Evolutionary conservation across 345 rosid species (phyloP), one percentile per base, ranked within the genome.

Genomic region (Microcos paniculata): DNA sequence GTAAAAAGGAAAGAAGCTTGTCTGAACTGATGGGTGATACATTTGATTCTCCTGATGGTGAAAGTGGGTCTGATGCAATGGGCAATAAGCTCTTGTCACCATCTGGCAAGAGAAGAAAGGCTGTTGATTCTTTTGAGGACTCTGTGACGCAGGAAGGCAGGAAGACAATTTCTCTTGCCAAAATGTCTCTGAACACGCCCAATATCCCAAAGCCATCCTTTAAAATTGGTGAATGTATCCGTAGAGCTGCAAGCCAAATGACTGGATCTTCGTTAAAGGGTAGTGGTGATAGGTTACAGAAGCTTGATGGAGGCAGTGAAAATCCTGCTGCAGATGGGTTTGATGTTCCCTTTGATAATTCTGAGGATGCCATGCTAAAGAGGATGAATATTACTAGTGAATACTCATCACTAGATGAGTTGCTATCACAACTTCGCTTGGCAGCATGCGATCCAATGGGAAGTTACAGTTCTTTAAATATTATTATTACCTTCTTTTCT

Each of bases 181-280:
- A 89, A 84, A 90, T 87, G 24, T 85, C 89, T 78, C 56, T 63
- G 15, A 73, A 83, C 4, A 30, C 82, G 1, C 28, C 82, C 68
- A 24, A 72, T 28, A 1, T 76, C 61, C 86, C 91, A 19, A 91
- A 84, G 82, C 92, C 97, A 11, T 90, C 98, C 62, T 95, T 95
- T 77, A 93, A 93, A 80, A 93, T 95, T 16, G 99, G 99, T 31
- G 98, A 88, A 59, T 87, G 99, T 84, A 91, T 95, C 73, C 88
- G 91, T 71, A 88, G 97, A 85, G 95, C 88, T 83, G 99, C 98
- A 0, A 95, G 94, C 87, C 97, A 90, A 81, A 87, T 95, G 91
- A 84, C 97, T 33, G 97, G 93, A 53, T 82, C 93, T 4, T 83
- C 89, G 78, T 45, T 87, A 55, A 92, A 90, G 88, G 55, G 81